Base-by-base conservation (phyloP, 2,329 filamentous ascomycete genomes). In the Beauveria scarabaeidicola region DNA sequence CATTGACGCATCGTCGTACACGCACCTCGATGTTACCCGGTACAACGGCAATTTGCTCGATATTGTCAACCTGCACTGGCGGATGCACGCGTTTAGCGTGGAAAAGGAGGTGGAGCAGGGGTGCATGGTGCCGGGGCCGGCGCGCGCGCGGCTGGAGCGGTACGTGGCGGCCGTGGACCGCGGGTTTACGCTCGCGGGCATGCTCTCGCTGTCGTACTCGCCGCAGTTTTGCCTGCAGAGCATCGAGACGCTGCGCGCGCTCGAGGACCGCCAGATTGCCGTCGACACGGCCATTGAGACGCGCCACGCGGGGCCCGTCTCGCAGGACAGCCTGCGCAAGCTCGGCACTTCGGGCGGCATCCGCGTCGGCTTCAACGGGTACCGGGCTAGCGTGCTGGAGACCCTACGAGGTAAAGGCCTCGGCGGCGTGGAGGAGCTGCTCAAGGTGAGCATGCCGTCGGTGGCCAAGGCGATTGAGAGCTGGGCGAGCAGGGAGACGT, bases 11-110 rank as follows among this genome's bases (percentile, higher is more conserved):
- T 69, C 71, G 19, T 70, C 74, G 11, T 87, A 86, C 62, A 78
- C 84, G 29, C 77, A 81, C 46, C 73, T 77, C 36, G 82, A 87
- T 59, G 82, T 91, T 44, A 82, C 84, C 63, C 75, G 81, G 25
- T 92, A 94, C 75, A 96, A 96, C 69, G 87, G 87, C 23, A 91
- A 88, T 69, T 80, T 95, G 36, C 92, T 94, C 84, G 91, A 96
- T 69, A 81, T 91, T 36, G 92, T 90, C 76, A 95, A 95, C 69
- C 84, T 89, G 54, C 71, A 94, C 51, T 95, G 90, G 90, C 83
- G 90, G 9, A 82, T 83, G 23, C 83, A 86, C 13, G 90, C 87
- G 1, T 87, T 95, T 61, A 83, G 83, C 61, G 75, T 75, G 13
- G 75, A 77, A 1, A 89, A 93, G 64, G 74, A 80, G n/a, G 85